phyloP scores from a whole-genome alignment of 192 early-diverging fungal genomes.

The Backusella luteola region DNA sequence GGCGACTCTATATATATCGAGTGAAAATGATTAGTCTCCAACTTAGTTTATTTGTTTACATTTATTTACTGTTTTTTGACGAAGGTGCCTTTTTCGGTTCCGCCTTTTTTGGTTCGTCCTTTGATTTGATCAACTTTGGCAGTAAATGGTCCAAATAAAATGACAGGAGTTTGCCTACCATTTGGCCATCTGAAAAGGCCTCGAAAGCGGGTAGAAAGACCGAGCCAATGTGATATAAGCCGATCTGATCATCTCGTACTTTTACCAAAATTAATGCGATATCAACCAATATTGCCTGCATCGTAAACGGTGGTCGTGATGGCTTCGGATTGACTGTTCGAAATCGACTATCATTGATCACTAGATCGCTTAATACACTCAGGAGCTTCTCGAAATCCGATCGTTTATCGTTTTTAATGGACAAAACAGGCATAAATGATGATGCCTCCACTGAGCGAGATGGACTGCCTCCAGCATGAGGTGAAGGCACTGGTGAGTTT shows the following conservation, averaged over 20 bases:
- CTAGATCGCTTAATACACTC: conserved; percentile 45
- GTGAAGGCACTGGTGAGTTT: conserved; percentile 15
- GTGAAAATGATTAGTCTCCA: background rate
- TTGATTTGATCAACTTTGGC: conserved; percentile 40
- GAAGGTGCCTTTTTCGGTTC: background rate
- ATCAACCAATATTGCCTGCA: conserved; percentile 52
- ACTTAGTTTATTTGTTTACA: background rate
- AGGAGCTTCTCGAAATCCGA: conserved; percentile 33
- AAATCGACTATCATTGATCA: conserved; percentile 58
- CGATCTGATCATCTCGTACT: conserved; percentile 29
- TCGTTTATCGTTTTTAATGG: conserved; percentile 11
- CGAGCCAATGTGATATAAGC: conserved; percentile 53
- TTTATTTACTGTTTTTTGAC: background rate
- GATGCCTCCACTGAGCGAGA: conserved; percentile 10
- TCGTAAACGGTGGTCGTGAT: conserved; percentile 46
- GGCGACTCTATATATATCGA: background rate
- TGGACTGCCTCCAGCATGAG: conserved; percentile 5
- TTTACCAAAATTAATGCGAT: conserved; percentile 40
- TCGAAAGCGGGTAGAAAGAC: conserved; percentile 51
- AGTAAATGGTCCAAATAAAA: conserved; percentile 47
- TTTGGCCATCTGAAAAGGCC: conserved; percentile 37
- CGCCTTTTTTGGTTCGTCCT: conserved; percentile 5
- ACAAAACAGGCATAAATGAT: background rate
- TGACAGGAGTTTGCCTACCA: conserved; percentile 41
- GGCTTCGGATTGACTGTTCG: conserved; percentile 43